Conservation (phyloP, 306 rosid species). For the Trifolium fragiferum region DNA sequence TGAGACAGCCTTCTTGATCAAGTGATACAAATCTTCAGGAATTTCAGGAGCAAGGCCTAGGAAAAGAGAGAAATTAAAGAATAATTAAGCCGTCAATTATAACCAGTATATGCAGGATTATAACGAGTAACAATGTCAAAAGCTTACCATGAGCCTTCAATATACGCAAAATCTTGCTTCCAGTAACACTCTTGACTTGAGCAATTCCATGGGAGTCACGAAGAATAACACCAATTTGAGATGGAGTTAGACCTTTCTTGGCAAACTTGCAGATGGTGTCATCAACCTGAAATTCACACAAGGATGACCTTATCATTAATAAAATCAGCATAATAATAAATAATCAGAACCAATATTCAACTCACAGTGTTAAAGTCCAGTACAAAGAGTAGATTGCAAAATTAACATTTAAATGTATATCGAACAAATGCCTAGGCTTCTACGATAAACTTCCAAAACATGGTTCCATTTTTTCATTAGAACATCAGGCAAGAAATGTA, state of each 20-base stretch:
- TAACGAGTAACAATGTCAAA: background rate
- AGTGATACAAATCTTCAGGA: slow-evolving; percentile 90
- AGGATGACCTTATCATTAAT: too few species aligned
- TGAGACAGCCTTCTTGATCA: slow-evolving; percentile 88
- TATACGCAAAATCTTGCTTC: slow-evolving; percentile 79
- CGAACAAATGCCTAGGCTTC: too few species aligned
- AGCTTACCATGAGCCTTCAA: slow-evolving; percentile 80
- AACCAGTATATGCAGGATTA: background rate
- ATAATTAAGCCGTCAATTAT: background rate
- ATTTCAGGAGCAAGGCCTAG: slow-evolving; percentile 94
- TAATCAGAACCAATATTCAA: too few species aligned
- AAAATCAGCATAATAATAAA: too few species aligned
- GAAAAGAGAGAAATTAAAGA: background rate
- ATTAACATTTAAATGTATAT: too few species aligned
- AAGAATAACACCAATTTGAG: slow-evolving; percentile 92
- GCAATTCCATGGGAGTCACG: slow-evolving; percentile 95
- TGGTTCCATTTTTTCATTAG: too few species aligned
- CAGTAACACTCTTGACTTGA: slow-evolving; percentile 85
- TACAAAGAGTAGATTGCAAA: too few species aligned
- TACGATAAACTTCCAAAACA: too few species aligned
- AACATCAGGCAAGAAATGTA: too few species aligned
- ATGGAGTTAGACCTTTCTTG: slow-evolving; percentile 87
- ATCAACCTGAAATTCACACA: too few species aligned
- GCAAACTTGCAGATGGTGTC: slow-evolving; percentile 88
- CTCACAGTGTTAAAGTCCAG: too few species aligned